Evolutionary conservation across 1,284 basidiomycete genomes (phyloP).

Genomic region (Apiotrichum veenhuisii): DNA sequence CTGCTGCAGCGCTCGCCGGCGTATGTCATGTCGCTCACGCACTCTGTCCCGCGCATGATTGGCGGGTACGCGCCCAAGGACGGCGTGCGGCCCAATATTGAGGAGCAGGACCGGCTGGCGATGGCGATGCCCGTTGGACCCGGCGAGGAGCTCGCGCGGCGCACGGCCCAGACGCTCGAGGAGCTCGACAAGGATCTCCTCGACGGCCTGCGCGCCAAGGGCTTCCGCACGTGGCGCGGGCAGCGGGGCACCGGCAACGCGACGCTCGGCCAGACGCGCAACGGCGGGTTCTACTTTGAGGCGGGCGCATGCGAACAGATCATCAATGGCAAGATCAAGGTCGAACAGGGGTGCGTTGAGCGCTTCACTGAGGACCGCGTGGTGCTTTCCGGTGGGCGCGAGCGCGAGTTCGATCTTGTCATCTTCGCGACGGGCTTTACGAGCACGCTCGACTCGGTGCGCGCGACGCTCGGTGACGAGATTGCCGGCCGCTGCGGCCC

Average conservation of each 20-base stretch:
- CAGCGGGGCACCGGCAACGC: conserved; percentile 24
- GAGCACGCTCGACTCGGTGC: conserved; percentile 46
- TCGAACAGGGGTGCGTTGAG: conserved; percentile 31
- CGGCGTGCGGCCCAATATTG: conserved; percentile 52
- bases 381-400: conserved; percentile 30
- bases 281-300: conserved; percentile 43
- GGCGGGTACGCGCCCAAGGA: conserved; percentile 45
- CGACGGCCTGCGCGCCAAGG: conserved; percentile 56
- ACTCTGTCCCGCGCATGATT: conserved; percentile 51
- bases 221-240: conserved; percentile 47
- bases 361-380: conserved; percentile 28
- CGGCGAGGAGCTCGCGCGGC: conserved; percentile 26
- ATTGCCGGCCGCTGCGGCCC: conserved; percentile 52
- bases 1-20: conserved; percentile 62
- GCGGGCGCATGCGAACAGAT: conserved; percentile 37
- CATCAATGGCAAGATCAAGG: conserved; percentile 37
- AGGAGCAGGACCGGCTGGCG: conserved; percentile 53
- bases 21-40: conserved; percentile 57
- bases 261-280: conserved; percentile 26
- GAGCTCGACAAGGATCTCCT: conserved; percentile 52
- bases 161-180: conserved; percentile 19
- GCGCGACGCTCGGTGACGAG: conserved; percentile 51
- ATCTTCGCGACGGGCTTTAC: conserved; percentile 62
- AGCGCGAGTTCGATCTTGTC: conserved; percentile 62
- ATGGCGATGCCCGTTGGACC: conserved; percentile 44